These are phyloP conservation scores for Blumeria hordei DNA, from an alignment of 2,329 filamentous ascomycete species.

Conservation along the genomic window DNA sequence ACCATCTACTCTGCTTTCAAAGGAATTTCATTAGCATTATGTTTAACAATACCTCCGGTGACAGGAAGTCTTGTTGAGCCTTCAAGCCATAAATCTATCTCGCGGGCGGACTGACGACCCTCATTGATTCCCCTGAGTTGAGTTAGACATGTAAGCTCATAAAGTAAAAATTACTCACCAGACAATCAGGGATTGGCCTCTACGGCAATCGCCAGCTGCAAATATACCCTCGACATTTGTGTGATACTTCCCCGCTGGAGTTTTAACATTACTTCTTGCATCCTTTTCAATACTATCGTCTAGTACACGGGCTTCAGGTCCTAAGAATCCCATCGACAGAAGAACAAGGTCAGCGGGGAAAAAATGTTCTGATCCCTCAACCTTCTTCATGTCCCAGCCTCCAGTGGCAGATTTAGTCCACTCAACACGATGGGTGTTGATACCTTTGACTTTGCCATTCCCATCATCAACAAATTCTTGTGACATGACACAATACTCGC, in stretches of 20 bases:
- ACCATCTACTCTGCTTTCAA: too few relatives aligned
- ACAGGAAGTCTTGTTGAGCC: conserved; percentile 60
- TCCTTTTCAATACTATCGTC: conserved; percentile 82
- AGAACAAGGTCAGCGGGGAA: conserved; percentile 90
- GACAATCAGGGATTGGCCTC: conserved; percentile 86
- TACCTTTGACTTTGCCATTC: conserved; percentile 69
- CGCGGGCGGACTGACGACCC: conserved; percentile 74
- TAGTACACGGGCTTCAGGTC: conserved; percentile 70
- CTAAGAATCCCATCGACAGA: conserved; percentile 91
- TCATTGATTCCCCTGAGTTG: conserved; percentile 70
- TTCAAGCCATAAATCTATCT: conserved; percentile 74
- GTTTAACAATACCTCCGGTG: conserved; percentile 80
- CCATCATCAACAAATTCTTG: conserved; percentile 89
- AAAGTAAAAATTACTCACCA: conserved; percentile 34
- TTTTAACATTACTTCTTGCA: conserved; percentile 88
- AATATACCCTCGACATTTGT: conserved; percentile 80
- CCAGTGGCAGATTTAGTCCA: conserved; percentile 79
- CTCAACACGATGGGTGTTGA: conserved; percentile 86
- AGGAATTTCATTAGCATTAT: conserved; percentile 16
- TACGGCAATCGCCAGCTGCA: conserved; percentile 81
- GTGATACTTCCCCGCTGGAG: conserved; percentile 60
- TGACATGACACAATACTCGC: conserved; percentile 96
- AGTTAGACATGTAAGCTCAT: conserved; percentile 15
- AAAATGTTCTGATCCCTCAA: conserved; percentile 81
- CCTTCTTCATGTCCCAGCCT: conserved; percentile 97